These are phyloP conservation scores for Oryza punctata DNA, from an alignment of 176 grass and related monocot genomes.

Conservation along the genomic window DNA sequence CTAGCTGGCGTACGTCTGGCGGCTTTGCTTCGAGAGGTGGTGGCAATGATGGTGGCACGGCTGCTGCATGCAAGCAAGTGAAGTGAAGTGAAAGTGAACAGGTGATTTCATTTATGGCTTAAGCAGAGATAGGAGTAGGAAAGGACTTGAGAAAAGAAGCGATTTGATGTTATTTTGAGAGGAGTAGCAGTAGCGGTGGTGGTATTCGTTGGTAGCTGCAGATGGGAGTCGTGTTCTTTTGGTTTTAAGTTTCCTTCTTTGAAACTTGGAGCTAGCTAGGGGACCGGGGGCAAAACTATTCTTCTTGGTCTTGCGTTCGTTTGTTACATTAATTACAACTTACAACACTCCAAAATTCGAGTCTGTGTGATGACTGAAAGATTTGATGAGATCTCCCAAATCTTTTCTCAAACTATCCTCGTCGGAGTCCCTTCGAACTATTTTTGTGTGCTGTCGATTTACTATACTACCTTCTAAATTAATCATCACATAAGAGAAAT, in stretches of 20 bases:
- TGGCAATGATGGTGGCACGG: conserved; percentile 33
- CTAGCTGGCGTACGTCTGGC: conserved; percentile 42
- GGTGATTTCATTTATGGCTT: conserved; percentile 46
- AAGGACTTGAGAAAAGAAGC: neutral
- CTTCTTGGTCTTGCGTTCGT: conserved; percentile 24
- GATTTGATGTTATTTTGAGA: conserved; percentile 20
- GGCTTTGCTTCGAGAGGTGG: conserved; percentile 25
- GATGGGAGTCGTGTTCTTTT: conserved; percentile 35
- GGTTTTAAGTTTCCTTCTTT: conserved; percentile 39
- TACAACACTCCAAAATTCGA: conserved; percentile 29
- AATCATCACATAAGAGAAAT: no score
- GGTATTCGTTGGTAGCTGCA: conserved; percentile 6
- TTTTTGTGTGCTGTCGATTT: neutral
- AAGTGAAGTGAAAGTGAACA: conserved; percentile 16
- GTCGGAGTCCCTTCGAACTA: neutral
- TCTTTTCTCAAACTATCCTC: neutral
- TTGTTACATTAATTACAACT: conserved; percentile 39
- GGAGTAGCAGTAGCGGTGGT: neutral
- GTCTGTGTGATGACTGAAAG: neutral
- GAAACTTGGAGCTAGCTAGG: conserved; percentile 51
- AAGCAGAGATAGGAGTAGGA: conserved; percentile 16
- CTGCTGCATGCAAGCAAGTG: neutral
- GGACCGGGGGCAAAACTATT: neutral
- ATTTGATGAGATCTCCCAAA: conserved; percentile 28
- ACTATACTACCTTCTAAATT: no score